These are phyloP conservation scores for Ganoderma sinense DNA, from an alignment of 1,284 basidiomycete species.

Conservation along the genomic window DNA sequence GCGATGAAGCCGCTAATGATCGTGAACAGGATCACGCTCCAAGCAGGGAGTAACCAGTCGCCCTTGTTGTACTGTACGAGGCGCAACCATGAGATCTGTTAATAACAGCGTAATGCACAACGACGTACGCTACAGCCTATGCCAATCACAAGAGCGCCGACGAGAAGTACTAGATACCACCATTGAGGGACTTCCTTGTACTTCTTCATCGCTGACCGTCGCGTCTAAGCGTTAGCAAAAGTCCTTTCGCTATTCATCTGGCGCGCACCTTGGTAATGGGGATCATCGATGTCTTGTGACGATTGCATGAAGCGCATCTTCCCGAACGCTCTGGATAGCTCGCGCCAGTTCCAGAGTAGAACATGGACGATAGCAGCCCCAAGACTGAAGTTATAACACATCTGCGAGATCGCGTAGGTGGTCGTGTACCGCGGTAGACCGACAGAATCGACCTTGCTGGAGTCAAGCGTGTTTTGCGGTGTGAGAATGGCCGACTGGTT, in stretches of 20 bases:
- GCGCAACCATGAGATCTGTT: background rate
- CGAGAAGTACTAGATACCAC: conserved; percentile 56
- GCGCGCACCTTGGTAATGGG: conserved; percentile 50
- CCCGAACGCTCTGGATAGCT: conserved; percentile 52
- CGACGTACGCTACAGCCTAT: conserved; percentile 56
- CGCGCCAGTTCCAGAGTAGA: conserved; percentile 59
- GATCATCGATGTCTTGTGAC: conserved; percentile 53
- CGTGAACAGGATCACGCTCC: conserved; percentile 61
- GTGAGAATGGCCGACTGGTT: conserved; percentile 55
- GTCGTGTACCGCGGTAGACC: conserved; percentile 59
- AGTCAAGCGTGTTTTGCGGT: conserved; percentile 50
- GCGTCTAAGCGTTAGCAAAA: conserved; percentile 26
- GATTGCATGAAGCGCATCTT: conserved; percentile 48
- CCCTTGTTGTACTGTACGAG: conserved; percentile 49
- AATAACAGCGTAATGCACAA: background rate
- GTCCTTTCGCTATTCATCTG: background rate
- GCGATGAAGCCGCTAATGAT: conserved; percentile 53
- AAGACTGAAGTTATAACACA: conserved; percentile 58
- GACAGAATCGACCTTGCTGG: conserved; percentile 44
- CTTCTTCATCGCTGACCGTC: conserved; percentile 48
- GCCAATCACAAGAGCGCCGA: conserved; percentile 57
- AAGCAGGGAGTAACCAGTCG: conserved; percentile 57
- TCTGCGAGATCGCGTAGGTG: conserved; percentile 56
- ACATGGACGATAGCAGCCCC: conserved; percentile 58
- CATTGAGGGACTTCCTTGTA: conserved; percentile 62